phyloP scores from a whole-genome alignment of 371 early-diverging fungal species.

The Capniomyces stellatus region DNA sequence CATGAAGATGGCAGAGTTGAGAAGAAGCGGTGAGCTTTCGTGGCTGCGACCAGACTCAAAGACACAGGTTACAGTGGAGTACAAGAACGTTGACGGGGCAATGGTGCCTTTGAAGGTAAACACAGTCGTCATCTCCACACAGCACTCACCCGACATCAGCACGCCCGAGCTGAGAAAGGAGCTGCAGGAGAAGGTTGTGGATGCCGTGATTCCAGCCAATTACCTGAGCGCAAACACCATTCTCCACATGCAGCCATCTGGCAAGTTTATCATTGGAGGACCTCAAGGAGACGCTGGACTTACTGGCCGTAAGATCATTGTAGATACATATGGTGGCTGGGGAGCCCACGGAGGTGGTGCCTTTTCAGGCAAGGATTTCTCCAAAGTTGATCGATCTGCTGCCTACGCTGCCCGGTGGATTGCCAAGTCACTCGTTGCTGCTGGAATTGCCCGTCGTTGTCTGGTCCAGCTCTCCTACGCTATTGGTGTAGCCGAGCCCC shows the following conservation, averaged over 20 bases:
- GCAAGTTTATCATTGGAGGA: constrained; percentile 98
- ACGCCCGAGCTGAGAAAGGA: constrained; percentile 70
- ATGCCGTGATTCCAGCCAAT: constrained; percentile 83
- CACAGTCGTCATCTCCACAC: constrained; percentile 96
- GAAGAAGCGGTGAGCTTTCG: constrained; percentile 70
- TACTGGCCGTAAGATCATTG: constrained; percentile 99
- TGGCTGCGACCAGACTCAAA: constrained; percentile 99
- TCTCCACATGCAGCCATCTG: constrained; percentile 97
- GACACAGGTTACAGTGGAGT: constrained; percentile 99
- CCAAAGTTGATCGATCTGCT: constrained; percentile 99
- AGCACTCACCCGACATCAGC: constrained; percentile 83
- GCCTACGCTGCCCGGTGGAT: constrained; percentile 99
- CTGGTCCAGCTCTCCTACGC: constrained; percentile 98
- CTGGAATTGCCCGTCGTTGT: constrained; percentile 84
- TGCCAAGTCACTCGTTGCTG: constrained; percentile 88
- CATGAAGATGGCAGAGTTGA: constrained; percentile 82
- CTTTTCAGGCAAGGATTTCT: constrained; percentile 99
- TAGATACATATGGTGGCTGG: constrained; percentile 95
- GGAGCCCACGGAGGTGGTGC: constrained; percentile 99
- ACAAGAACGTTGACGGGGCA: constrained; percentile 84
- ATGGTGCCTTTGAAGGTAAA: constrained; percentile 91
- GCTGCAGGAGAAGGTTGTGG: constrained; percentile 85
- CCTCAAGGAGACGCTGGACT: constrained; percentile 99
- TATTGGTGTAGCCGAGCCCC: constrained; percentile 97
- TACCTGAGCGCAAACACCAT: constrained; percentile 77